Evolutionary conservation across 2,329 filamentous ascomycete species (phyloP).

Genomic region (Alternaria brassicae): DNA sequence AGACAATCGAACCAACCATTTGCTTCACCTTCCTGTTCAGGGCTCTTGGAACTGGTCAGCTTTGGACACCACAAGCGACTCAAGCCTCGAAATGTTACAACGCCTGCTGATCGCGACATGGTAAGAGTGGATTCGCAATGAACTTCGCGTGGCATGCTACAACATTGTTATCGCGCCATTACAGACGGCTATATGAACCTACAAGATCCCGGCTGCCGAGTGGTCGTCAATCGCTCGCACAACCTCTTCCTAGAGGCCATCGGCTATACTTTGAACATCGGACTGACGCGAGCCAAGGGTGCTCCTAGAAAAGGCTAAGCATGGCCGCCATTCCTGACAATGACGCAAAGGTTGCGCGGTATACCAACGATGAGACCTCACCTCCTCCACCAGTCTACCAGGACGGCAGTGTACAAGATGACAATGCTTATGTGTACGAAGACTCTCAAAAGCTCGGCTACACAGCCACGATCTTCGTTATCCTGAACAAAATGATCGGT

Average conservation of each 20-base stretch:
- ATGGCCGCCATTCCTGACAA: conserved; percentile 36
- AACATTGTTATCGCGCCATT: conserved; percentile 24
- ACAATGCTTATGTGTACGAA: conserved; percentile 42
- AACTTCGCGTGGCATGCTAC: conserved; percentile 7
- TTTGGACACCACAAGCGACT: conserved; percentile 29
- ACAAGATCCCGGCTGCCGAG: conserved; percentile 8
- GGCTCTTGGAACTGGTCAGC: conserved; percentile 21
- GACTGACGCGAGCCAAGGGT: not conserved
- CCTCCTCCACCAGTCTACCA: conserved; percentile 25
- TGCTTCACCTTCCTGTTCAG: conserved; percentile 40
- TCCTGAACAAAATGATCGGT: conserved; percentile 44
- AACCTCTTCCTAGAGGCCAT: not conserved
- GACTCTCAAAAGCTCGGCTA: conserved; percentile 45
- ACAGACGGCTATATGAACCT: conserved; percentile 25
- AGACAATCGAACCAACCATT: conserved; percentile 22
- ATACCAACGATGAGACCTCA: conserved; percentile 20
- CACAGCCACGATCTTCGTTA: conserved; percentile 45
- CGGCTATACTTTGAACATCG: not conserved
- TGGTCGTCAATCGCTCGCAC: conserved; percentile 19
- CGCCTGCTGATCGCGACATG: conserved; percentile 38
- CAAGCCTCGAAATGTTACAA: conserved; percentile 35
- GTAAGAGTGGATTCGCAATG: conserved; percentile 13
- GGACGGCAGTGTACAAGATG: conserved; percentile 39
- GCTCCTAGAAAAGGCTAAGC: not conserved
- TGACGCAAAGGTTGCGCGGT: conserved; percentile 28